A percentile compares a stretch with the other conserved stretches of the same genome.
phyloP scores from a whole-genome alignment of 1,284 basidiomycete species.

The Ganoderma leucocontextum region DNA sequence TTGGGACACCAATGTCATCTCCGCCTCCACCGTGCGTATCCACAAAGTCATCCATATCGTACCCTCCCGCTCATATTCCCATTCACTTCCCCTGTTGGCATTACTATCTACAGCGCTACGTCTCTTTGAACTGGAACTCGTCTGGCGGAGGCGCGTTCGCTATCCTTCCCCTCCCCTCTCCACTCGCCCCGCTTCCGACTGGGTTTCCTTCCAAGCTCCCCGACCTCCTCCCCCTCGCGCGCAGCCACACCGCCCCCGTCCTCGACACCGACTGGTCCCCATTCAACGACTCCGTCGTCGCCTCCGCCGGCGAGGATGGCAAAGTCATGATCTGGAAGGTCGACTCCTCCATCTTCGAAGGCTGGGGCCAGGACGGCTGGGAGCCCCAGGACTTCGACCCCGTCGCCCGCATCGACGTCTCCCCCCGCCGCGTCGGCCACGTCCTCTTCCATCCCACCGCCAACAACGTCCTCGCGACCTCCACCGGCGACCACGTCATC shows the following conservation, averaged over 20 bases:
- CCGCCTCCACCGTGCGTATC: constrained; percentile 79
- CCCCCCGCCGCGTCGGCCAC: constrained; percentile 90
- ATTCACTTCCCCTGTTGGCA: constrained; percentile 6
- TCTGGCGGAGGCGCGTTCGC: constrained; percentile 97
- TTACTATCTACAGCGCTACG: constrained; percentile 66
- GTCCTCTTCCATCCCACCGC: constrained; percentile 96
- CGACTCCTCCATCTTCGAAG: constrained; percentile 74
- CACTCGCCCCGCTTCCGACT: constrained; percentile 63
- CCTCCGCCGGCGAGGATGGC: constrained; percentile 93
- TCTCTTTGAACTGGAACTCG: constrained; percentile 95
- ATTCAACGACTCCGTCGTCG: constrained; percentile 91
- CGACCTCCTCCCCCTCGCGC: constrained; percentile 91
- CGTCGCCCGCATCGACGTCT: constrained; percentile 75
- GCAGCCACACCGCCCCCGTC: constrained; percentile 86
- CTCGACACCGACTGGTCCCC: constrained; percentile 98
- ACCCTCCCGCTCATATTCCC: constrained; percentile 16
- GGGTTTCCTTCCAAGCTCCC: constrained; percentile 84
- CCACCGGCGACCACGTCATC: constrained; percentile 89
- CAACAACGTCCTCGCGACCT: constrained; percentile 85
- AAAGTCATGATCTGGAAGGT: constrained; percentile 93
- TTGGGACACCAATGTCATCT: constrained; percentile 96
- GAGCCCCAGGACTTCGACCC: constrained; percentile 88
- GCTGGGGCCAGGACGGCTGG: constrained; percentile 89
- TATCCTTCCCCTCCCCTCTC: constrained; percentile 86
- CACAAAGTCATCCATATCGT: background rate